These are phyloP conservation scores for Pichia sporocuriosa DNA, from an alignment of 805 yeast species.

Conservation along the genomic window DNA sequence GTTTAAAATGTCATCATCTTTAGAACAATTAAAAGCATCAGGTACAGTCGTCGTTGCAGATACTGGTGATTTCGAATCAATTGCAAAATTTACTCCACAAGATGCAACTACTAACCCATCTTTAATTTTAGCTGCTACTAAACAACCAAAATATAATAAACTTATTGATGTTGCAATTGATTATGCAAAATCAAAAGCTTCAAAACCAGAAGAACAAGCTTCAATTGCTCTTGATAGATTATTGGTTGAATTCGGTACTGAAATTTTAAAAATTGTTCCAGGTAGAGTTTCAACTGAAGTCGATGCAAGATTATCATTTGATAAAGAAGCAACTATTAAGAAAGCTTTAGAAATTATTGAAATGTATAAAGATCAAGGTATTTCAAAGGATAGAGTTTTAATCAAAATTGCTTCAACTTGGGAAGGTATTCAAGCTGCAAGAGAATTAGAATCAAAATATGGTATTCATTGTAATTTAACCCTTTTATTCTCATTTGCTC, in stretches of 20 bases:
- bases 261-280: slow-evolving; percentile 89
- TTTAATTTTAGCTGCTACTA: slow-evolving; percentile 90
- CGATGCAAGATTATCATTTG: slow-evolving; percentile 95
- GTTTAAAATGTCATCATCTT: slow-evolving; percentile 58
- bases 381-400: slow-evolving; percentile 80
- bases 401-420: slow-evolving; percentile 97
- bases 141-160: slow-evolving; percentile 81
- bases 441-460: slow-evolving; percentile 85
- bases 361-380: slow-evolving; percentile 79
- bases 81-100: slow-evolving; percentile 97
- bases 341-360: slow-evolving; percentile 90
- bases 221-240: slow-evolving; percentile 82
- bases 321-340: slow-evolving; percentile 87
- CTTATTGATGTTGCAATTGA: slow-evolving; percentile 88
- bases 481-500: slow-evolving; percentile 86
- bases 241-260: slow-evolving; percentile 92
- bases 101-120: slow-evolving; percentile 99
- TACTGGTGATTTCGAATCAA: slow-evolving; percentile 97
- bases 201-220: slow-evolving; percentile 60
- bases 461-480: slow-evolving; percentile 94
- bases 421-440: slow-evolving; percentile 99
- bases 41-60: slow-evolving; percentile 98
- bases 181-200: slow-evolving; percentile 64
- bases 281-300: slow-evolving; percentile 99
- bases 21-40: slow-evolving; percentile 88